A percentile compares a stretch with the other conserved stretches of the same genome.
These are phyloP conservation scores for Daldinia caldariorum DNA, from an alignment of 495 filamentous ascomycete genomes.

Conservation along the genomic window DNA sequence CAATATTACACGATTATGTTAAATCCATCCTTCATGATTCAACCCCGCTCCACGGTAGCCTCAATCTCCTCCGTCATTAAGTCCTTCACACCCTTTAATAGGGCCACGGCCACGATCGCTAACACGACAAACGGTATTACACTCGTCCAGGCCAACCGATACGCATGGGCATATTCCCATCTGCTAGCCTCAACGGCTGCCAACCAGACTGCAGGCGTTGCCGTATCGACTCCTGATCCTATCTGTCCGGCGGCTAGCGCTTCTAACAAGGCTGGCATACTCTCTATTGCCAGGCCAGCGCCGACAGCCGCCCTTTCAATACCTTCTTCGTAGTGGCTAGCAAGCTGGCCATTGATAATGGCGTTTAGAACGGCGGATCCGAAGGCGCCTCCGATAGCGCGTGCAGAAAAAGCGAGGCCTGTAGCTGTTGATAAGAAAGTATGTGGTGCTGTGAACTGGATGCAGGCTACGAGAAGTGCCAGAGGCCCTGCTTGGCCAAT, in stretches of 20 bases:
- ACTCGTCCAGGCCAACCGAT: conserved; percentile 61
- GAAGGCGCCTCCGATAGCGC: conserved; percentile 65
- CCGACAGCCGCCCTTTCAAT: conserved; percentile 51
- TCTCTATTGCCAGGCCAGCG: conserved; percentile 55
- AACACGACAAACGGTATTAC: conserved; percentile 65
- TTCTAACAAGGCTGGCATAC: conserved; percentile 49
- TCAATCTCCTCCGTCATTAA: conserved; percentile 64
- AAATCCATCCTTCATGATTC: not conserved
- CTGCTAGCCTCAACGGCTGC: conserved; percentile 53
- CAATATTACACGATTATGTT: no score
- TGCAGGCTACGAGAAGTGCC: conserved; percentile 60
- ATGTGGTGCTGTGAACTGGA: conserved; percentile 66
- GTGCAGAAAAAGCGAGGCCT: conserved; percentile 63
- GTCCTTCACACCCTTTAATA: conserved; percentile 60
- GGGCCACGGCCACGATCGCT: conserved; percentile 55
- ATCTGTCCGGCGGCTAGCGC: conserved; percentile 49
- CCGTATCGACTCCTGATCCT: conserved; percentile 48
- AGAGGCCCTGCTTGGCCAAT: conserved; percentile 62
- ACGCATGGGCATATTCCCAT: conserved; percentile 57
- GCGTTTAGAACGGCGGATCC: conserved; percentile 64
- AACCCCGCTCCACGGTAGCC: conserved; percentile 54
- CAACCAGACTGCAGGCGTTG: conserved; percentile 49
- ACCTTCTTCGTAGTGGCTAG: conserved; percentile 51
- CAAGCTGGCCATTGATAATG: conserved; percentile 61
- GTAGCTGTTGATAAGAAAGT: conserved; percentile 65